A percentile compares a stretch with the other conserved stretches of the same genome.
Evolutionary conservation across 306 rosid genomes (phyloP).

Genomic region (Herpetospermum pedunculosum): DNA sequence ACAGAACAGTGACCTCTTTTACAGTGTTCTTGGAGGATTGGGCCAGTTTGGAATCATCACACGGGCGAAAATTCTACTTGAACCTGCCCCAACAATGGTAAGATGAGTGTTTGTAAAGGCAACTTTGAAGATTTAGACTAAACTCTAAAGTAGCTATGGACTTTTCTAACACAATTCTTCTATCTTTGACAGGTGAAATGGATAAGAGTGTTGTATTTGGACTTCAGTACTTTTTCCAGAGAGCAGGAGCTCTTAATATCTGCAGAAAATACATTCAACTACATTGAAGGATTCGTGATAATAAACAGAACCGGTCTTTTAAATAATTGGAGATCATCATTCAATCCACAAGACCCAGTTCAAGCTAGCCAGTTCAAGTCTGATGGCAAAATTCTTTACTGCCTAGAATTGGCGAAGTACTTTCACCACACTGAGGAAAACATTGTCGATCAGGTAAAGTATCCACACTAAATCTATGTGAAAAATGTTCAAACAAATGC

Average conservation of each 20-base stretch:
- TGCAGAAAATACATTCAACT: slow-evolving; percentile 47
- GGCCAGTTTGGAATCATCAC: slow-evolving; percentile 97
- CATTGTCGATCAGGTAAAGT: slow-evolving; percentile 42
- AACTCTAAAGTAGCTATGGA: neutral
- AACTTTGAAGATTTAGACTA: neutral
- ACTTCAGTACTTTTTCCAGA: slow-evolving; percentile 39
- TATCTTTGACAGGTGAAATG: slow-evolving; percentile 42
- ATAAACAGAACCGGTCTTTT: slow-evolving; percentile 82
- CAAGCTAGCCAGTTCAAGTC: slow-evolving; percentile 83
- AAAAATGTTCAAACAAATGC: neutral
- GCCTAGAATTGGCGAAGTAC: slow-evolving; percentile 85
- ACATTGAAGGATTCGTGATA: slow-evolving; percentile 84
- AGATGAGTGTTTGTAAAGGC: neutral
- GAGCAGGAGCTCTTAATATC: slow-evolving; percentile 81
- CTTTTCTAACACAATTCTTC: neutral
- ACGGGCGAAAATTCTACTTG: slow-evolving; percentile 63
- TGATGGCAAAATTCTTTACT: slow-evolving; percentile 74
- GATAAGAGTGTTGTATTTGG: slow-evolving; percentile 60
- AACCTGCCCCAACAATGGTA: slow-evolving; percentile 75
- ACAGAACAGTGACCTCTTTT: slow-evolving; percentile 71
- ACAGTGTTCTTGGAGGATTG: slow-evolving; percentile 89
- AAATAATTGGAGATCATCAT: slow-evolving; percentile 92
- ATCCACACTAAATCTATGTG: slow-evolving; percentile 2
- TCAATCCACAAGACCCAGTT: slow-evolving; percentile 77
- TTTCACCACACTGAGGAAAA: slow-evolving; percentile 31